phyloP scores from a whole-genome alignment of 805 yeast genomes.

The Komagataella pastoris region DNA sequence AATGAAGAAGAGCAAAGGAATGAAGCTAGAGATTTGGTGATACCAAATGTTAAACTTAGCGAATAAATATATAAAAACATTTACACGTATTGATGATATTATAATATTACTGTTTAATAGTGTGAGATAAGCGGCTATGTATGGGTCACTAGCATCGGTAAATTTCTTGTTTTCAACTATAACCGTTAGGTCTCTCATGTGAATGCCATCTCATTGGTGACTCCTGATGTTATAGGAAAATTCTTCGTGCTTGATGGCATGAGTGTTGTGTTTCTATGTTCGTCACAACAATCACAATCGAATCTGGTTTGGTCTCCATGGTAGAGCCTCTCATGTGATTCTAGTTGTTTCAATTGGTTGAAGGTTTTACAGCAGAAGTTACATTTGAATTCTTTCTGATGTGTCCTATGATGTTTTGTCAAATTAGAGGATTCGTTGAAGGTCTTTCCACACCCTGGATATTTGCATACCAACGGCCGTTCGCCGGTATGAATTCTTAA shows the following conservation, averaged over 20 bases:
- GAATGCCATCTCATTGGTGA: not conserved
- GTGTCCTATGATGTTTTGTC: conserved; percentile 79
- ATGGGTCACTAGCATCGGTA: too few species aligned
- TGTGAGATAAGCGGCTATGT: too few species aligned
- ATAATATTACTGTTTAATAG: too few species aligned
- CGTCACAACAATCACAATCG: conserved; percentile 1
- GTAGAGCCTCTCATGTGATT: not conserved
- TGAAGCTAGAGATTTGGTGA: not conserved
- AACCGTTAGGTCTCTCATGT: not conserved
- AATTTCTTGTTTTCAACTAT: too few species aligned
- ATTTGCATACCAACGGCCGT: conserved; percentile 69
- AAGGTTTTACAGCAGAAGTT: conserved; percentile 2
- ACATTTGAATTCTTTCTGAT: conserved; percentile 24
- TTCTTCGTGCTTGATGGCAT: not conserved
- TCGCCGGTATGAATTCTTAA: conserved; percentile 81
- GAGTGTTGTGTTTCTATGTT: not conserved
- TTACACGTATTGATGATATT: not conserved
- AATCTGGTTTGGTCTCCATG: conserved; percentile 1
- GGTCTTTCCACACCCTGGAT: conserved; percentile 70
- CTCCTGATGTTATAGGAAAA: not conserved
- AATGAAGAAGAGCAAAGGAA: not conserved
- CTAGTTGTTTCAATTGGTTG: conserved; percentile 1
- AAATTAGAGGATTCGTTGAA: conserved; percentile 86
- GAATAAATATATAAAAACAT: not conserved
- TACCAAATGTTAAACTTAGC: not conserved